Conservation (phyloP, 148 eudicot genomes). For the Amaranthus hypochondriacus region DNA sequence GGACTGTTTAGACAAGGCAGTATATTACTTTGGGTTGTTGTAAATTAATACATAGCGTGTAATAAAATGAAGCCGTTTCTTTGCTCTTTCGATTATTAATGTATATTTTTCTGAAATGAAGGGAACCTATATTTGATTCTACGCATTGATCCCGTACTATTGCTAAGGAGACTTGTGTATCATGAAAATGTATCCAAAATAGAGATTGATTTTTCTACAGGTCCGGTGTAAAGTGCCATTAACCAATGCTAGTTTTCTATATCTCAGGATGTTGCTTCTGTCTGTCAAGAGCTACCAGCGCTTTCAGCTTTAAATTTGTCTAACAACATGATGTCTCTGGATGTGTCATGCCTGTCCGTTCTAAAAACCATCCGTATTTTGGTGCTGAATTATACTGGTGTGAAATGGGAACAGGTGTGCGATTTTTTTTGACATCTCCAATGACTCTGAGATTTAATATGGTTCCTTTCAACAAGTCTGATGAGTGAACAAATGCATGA, state of each 20-base stretch:
- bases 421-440: slow-evolving; percentile 2
- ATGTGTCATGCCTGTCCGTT: slow-evolving; percentile 37
- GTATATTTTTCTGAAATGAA: too few species aligned
- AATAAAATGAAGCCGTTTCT: too few species aligned
- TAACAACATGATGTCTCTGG: slow-evolving; percentile 52
- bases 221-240: slow-evolving; percentile 11
- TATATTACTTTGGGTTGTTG: too few species aligned
- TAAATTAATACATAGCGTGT: too few species aligned
- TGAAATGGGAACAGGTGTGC: slow-evolving; percentile 76
- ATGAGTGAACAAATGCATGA: slow-evolving; percentile 4
- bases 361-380: slow-evolving; percentile 58
- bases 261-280: slow-evolving; percentile 70
- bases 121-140: too few species aligned
- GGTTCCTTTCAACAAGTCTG: background rate
- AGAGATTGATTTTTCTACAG: background rate
- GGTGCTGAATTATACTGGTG: slow-evolving; percentile 73
- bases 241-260: slow-evolving; percentile 9
- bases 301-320: slow-evolving; percentile 72
- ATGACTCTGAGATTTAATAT: background rate
- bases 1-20: too few species aligned
- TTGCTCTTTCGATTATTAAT: too few species aligned
- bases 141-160: too few species aligned
- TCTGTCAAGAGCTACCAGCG: slow-evolving; percentile 61
- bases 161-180: background rate
- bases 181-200: background rate